A percentile compares a stretch with the other conserved stretches of the same genome.
phyloP scores from a whole-genome alignment of 1,284 basidiomycete genomes.

The Stereum hirsutum region DNA sequence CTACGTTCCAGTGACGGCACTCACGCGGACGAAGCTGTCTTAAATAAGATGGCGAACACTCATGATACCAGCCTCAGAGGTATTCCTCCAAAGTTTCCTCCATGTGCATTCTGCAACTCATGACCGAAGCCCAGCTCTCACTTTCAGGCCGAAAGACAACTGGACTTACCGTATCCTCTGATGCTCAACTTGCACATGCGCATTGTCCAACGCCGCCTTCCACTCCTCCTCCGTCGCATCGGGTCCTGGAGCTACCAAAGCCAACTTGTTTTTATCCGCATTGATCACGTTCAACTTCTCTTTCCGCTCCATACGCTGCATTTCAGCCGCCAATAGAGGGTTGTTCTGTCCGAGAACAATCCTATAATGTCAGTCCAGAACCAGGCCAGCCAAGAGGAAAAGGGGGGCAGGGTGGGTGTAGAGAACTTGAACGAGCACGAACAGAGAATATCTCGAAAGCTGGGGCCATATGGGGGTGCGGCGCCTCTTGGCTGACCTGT shows the following conservation, averaged over 20 bases:
- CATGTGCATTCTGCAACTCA: no score
- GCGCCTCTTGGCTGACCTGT: constrained; percentile 29
- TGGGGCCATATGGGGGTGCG: constrained; percentile 70
- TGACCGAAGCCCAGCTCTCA: no score
- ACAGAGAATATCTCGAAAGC: constrained; percentile 63
- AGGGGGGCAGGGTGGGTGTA: constrained; percentile 1
- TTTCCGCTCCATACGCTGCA: constrained; percentile 67
- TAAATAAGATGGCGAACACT: no score
- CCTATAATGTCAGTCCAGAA: constrained; percentile 17
- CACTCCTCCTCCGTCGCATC: constrained; percentile 76
- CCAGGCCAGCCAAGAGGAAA: constrained; percentile 5
- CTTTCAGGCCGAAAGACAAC: neutral
- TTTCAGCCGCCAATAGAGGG: constrained; percentile 60
- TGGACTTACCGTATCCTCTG: constrained; percentile 71
- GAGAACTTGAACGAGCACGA: constrained; percentile 22
- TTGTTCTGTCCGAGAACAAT: constrained; percentile 36
- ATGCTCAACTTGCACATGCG: constrained; percentile 83
- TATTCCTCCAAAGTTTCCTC: no score
- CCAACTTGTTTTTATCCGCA: no score
- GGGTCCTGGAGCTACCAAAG: no score
- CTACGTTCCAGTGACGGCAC: no score
- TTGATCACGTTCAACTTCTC: no score
- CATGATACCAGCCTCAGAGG: no score
- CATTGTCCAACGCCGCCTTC: constrained; percentile 70
- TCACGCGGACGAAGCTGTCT: no score